Evolutionary conservation across 768 basidiomycete species (phyloP), one percentile per base, ranked within the genome.

Genomic region (Suillus hirtellus): DNA sequence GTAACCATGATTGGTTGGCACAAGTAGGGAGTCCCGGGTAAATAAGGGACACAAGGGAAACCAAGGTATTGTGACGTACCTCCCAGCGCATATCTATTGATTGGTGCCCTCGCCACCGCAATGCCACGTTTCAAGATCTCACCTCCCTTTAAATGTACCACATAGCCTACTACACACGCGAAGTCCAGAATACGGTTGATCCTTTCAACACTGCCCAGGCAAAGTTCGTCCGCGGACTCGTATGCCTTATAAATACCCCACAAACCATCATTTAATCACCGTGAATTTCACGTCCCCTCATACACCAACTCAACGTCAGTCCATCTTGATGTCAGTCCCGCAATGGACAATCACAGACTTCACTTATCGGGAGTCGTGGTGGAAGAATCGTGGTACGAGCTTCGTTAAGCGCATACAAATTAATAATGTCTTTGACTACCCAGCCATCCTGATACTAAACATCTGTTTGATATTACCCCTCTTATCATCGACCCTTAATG

Each of bases 401-500:
- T 66, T 53, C 14, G 9, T 52, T 17, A 27, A 38, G 34, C 19
- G 27, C 14, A 42, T 31, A 24, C 21, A 27, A 40, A 58, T 11
- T 19, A 12, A 42, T 42, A 58, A 58, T 31, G 38, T 27, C 24
- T 27, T 38, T 24, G 35, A 43, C n/a, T 6, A 15, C 46, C 21
- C 58, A 88, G 88, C 87, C 40, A 83, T 89, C 52, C 75, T 88
- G 38, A 63, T 81, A 56, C 74, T 89, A 44, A 89, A 89, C 70
- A 62, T 89, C 8, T 85, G 81, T 67, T 77, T 90, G 37, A 61
- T 86, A 14, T 76, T 90, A 17, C 86, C 89, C 1, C 78, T 90
- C n/a, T 73, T 89, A 62, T 88, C 89, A 15, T 84, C 87, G 15
- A 77, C 82, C 12, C 83, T 84, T 54, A 90, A 89, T 74, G 89